These are phyloP conservation scores for Cladosporium cucumerinum DNA, from an alignment of 2,329 filamentous ascomycete species.

Conservation along the genomic window DNA sequence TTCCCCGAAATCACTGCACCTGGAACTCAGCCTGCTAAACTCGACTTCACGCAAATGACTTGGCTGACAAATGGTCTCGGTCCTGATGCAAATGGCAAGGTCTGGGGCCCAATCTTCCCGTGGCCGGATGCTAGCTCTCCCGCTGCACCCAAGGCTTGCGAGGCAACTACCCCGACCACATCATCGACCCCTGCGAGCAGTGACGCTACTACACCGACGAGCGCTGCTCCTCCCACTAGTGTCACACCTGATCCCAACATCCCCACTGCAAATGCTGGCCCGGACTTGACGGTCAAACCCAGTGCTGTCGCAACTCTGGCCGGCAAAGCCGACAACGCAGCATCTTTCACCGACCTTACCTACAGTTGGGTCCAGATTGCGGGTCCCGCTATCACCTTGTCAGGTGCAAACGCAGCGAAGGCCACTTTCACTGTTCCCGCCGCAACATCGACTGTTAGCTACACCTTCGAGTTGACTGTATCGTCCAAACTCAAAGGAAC, in stretches of 20 bases:
- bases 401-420: background rate
- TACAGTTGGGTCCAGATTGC: slow-evolving; percentile 22
- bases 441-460: background rate
- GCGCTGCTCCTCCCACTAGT: slow-evolving; percentile 22
- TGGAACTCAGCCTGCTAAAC: slow-evolving; percentile 33
- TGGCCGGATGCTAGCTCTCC: slow-evolving; percentile 26
- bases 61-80: slow-evolving; percentile 34
- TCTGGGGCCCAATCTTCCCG: slow-evolving; percentile 37
- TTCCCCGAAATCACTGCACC: slow-evolving; percentile 42
- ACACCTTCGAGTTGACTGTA: slow-evolving; percentile 13
- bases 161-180: slow-evolving; percentile 20
- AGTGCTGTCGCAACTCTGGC: slow-evolving; percentile 25
- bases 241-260: slow-evolving; percentile 23
- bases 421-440: slow-evolving; percentile 6
- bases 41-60: slow-evolving; percentile 38
- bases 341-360: slow-evolving; percentile 26
- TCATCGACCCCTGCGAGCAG: slow-evolving; percentile 36
- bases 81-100: slow-evolving; percentile 27
- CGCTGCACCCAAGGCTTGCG: slow-evolving; percentile 27
- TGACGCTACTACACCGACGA: slow-evolving; percentile 20
- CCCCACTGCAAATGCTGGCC: slow-evolving; percentile 24
- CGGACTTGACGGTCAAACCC: slow-evolving; percentile 23
- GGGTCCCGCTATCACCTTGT: background rate
- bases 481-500: slow-evolving; percentile 25
- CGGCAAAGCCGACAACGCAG: slow-evolving; percentile 31